Conservation (phyloP, 1,284 basidiomycete genomes). For the Thelephora terrestris region DNA sequence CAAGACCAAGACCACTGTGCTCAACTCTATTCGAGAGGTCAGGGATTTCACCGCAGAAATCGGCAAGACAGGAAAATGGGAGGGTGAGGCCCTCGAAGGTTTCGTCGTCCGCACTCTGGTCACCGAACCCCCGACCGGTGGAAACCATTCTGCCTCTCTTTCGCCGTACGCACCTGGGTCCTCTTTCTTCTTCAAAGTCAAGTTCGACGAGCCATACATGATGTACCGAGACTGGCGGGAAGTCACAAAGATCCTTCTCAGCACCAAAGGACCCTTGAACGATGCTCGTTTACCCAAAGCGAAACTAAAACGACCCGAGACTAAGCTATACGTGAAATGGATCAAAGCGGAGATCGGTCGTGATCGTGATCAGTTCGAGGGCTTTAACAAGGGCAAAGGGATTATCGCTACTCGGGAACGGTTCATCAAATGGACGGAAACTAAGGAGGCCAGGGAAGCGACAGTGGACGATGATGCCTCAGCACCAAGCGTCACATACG, state of each 20-base stretch:
- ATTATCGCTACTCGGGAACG: slow-evolving; percentile 79
- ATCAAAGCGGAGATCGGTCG: slow-evolving; percentile 58
- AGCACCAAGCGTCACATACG: slow-evolving; percentile 30
- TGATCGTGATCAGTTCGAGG: slow-evolving; percentile 53
- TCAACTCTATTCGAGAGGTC: slow-evolving; percentile 63
- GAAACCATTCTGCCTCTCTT: slow-evolving; percentile 20
- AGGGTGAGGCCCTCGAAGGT: slow-evolving; percentile 85
- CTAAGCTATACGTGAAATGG: slow-evolving; percentile 59
- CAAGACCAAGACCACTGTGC: slow-evolving; percentile 53
- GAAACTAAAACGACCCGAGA: slow-evolving; percentile 60
- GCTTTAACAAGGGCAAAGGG: slow-evolving; percentile 64
- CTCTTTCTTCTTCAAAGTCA: slow-evolving; percentile 98
- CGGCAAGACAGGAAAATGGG: slow-evolving; percentile 65
- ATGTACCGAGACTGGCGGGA: slow-evolving; percentile 99
- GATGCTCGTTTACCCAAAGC: slow-evolving; percentile 39
- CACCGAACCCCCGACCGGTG: slow-evolving; percentile 27
- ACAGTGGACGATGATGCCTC: slow-evolving; percentile 16
- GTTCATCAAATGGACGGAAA: slow-evolving; percentile 66
- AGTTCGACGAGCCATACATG: slow-evolving; percentile 98
- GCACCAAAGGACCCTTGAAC: slow-evolving; percentile 22
- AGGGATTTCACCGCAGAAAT: slow-evolving; percentile 64
- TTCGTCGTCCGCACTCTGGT: slow-evolving; percentile 88
- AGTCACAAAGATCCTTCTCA: slow-evolving; percentile 72
- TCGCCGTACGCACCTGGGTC: slow-evolving; percentile 71
- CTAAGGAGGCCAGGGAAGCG: slow-evolving; percentile 33